Evolutionary conservation across 2,329 filamentous ascomycete species (phyloP), one percentile per base, ranked within the genome.

Genomic region (Akanthomyces dipterigenus): DNA sequence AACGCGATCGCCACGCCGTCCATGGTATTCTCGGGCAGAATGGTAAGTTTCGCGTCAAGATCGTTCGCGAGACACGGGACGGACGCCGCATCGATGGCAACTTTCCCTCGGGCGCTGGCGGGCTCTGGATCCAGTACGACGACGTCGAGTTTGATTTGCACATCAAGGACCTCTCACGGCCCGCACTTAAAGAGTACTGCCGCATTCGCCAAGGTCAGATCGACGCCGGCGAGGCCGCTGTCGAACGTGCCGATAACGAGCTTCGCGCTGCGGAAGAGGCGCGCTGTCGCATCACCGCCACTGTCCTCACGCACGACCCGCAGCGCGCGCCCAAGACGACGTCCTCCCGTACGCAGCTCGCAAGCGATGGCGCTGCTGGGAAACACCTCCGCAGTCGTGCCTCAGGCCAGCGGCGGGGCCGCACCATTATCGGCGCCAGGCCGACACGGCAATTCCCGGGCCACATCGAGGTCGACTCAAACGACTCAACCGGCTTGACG

Each of bases 41-140:
- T 60, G 84, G 87, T 64, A 86, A 85, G 79, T 87, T 88, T 68
- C 76, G 85, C 0, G 83, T 87, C 60, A 87, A 87, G 69, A 76
- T 88, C 0, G 79, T 83, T 0, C 76, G 82, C 6, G 78, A 85
- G 66, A 87, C 84, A 0, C 80, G 84, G 3, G 83, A 87, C 66
- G 85, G 85, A 2, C 79, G 82, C 0, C 78, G 77, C 34, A 73
- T 85, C 1, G 76, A 82, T 34, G 84, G 82, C 40, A 87, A 87
- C 69, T 87, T 86, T 60, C 85, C 85, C 0, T 70, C 71, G 2
- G 84, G 84, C 1, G 81, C 84, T 1, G 85, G 85, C 14, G 83
- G 81, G 1, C 69, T 87, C 1, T 88, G 85, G 85, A 83, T 88
- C 43, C 73, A 79, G 5, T 87, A 84, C 64, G 83, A 88, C 14